Base-by-base conservation (phyloP, 192 early-diverging fungal genomes). In the Backusella macrospora region DNA sequence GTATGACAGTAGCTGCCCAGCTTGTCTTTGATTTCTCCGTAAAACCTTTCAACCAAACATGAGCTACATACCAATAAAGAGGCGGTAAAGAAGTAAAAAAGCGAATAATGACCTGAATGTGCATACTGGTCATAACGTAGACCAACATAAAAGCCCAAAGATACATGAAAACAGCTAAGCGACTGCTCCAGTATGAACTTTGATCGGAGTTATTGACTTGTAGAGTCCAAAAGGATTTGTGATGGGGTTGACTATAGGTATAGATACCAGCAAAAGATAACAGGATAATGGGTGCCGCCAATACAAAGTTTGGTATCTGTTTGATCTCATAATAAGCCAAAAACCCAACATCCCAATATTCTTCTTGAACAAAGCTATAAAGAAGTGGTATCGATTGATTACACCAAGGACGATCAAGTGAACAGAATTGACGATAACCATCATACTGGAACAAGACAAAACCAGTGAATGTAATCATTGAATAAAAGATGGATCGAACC, bases 331-430 rank as follows among this genome's bases (percentile, higher is more conserved):
- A 98, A 81, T 98, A 98, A 1, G 82, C 73, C 26, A 98, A 73
- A 76, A 98, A 94, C 4, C 96, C 96, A 70, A 87, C 84, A 78
- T 96, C 90, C 95, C 92, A 98, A 78, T 98, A 98, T 59, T 88
- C 84, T 49, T 77, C 79, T 80, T 98, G 96, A 12, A 98, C 93
- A 87, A 89, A 96, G 1, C 85, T 84, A 72, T 98, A 98, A 6
- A 95, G 69, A 1, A 90, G 70, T 0, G 96, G 94, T 6, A 87
- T 40, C 0, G 26, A 67, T 1, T 65, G 34, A 37, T 73, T 62
- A 83, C 96, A 98, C 92, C 94, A 96, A 4, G 88, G 86, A 8
- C 92, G 73, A 21, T 66, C 49, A 5, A 55, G 37, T 43, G 74
- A 66, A 80, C 96, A 98, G 72, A 90, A 93, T 10, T 80, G 62